Evolutionary conservation across 331 rosid species (phyloP).

Genomic region (Malus hybrid): DNA sequence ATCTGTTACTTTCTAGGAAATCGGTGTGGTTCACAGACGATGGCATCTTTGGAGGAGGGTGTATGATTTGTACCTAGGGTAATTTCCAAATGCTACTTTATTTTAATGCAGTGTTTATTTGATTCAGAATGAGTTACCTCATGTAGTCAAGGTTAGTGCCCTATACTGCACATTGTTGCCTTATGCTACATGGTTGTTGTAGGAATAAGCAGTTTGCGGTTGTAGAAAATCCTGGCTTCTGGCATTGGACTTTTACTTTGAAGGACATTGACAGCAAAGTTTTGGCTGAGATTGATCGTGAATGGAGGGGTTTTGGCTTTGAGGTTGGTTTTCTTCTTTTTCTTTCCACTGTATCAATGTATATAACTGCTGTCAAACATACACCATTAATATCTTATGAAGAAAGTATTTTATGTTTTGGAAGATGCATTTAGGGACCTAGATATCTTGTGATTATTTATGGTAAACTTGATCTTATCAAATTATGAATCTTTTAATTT

Average conservation of each 20-base stretch:
- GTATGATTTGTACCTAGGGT: constrained; percentile 97
- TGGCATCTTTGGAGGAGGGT: constrained; percentile 98
- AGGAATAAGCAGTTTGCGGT: constrained; percentile 84
- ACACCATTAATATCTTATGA: neutral
- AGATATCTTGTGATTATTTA: neutral
- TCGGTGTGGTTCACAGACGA: constrained; percentile 93
- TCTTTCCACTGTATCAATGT: too few species aligned
- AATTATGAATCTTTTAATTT: neutral
- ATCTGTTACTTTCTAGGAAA: constrained; percentile 47
- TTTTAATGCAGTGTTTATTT: neutral
- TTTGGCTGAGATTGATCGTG: constrained; percentile 87
- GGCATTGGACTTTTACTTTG: constrained; percentile 96
- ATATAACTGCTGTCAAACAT: too few species aligned
- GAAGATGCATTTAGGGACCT: neutral
- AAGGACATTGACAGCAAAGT: constrained; percentile 72
- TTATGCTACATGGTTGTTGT: neutral
- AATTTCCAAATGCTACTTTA: constrained; percentile 22
- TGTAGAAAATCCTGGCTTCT: constrained; percentile 96
- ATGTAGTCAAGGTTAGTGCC: neutral
- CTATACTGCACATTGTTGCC: neutral
- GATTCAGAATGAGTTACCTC: neutral
- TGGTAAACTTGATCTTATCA: neutral
- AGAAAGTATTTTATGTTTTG: neutral
- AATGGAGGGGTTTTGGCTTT: constrained; percentile 98
- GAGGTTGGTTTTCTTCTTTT: constrained; percentile 45